These are phyloP conservation scores for Amphibolis antarctica DNA, from an alignment of 106 monocot genomes.

Conservation along the genomic window DNA sequence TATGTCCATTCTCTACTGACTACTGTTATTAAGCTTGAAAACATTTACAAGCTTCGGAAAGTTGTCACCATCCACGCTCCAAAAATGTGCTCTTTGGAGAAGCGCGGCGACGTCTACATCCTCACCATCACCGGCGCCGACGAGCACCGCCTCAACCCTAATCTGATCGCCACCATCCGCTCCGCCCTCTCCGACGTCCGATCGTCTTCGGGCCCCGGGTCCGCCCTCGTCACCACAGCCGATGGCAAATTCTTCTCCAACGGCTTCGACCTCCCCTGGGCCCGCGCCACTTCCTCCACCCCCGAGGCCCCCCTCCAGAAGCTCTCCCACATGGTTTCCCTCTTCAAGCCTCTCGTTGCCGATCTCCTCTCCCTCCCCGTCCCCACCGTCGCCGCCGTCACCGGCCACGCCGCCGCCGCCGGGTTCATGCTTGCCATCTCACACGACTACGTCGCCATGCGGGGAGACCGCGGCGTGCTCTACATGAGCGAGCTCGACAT, in stretches of 20 bases:
- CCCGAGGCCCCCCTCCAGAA: constrained; percentile 11
- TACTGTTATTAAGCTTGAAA: too few relatives aligned
- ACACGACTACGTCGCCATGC: constrained; percentile 69
- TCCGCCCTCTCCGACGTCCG: constrained; percentile 19
- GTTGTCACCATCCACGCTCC: background rate
- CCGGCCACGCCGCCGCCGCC: constrained; percentile 68
- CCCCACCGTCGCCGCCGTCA: constrained; percentile 73
- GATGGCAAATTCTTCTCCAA: constrained; percentile 88
- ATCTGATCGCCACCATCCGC: constrained; percentile 35
- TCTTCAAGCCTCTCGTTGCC: constrained; percentile 19
- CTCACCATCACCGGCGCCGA: constrained; percentile 62
- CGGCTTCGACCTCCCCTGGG: constrained; percentile 65
- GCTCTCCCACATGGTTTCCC: constrained; percentile 16
- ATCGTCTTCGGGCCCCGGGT: background rate
- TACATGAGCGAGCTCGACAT: constrained; percentile 84
- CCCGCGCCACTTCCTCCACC: constrained; percentile 9
- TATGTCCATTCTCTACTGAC: too few relatives aligned
- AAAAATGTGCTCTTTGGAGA: constrained; percentile 65
- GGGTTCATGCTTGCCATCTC: constrained; percentile 41
- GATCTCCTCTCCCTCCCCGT: constrained; percentile 56
- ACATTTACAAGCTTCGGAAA: too few relatives aligned
- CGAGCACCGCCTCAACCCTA: constrained; percentile 61
- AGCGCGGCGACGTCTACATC: constrained; percentile 53
- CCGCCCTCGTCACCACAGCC: constrained; percentile 53
- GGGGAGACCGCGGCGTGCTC: constrained; percentile 56